Evolutionary conservation across 2,329 filamentous ascomycete species (phyloP).

Genomic region (Colletotrichum limetticola): DNA sequence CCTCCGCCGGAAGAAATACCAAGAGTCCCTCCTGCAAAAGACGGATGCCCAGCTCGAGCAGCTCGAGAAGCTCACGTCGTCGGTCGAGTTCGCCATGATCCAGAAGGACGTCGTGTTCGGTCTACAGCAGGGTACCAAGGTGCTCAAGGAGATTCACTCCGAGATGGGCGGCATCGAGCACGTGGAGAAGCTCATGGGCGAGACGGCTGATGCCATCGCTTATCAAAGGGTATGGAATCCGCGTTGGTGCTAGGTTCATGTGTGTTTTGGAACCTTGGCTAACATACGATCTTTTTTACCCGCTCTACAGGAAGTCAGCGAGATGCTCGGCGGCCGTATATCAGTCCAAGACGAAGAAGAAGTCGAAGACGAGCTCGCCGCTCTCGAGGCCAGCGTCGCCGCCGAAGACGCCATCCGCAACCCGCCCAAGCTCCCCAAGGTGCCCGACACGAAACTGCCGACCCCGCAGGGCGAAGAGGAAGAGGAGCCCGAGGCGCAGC

Average conservation of each 20-base stretch:
- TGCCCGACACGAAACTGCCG: slow-evolving; percentile 47
- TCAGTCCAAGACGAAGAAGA: slow-evolving; percentile 97
- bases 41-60: slow-evolving; percentile 95
- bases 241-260: not conserved
- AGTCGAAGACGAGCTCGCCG: slow-evolving; percentile 93
- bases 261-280: not conserved
- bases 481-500: slow-evolving; percentile 22
- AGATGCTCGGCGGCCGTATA: slow-evolving; percentile 88
- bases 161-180: slow-evolving; percentile 97
- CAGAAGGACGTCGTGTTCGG: slow-evolving; percentile 97
- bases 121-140: slow-evolving; percentile 88
- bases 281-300: not conserved
- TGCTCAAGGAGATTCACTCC: slow-evolving; percentile 89
- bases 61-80: slow-evolving; percentile 86
- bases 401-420: slow-evolving; percentile 29
- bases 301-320: slow-evolving; percentile 80
- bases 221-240: slow-evolving; percentile 78
- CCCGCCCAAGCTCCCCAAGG: slow-evolving; percentile 40
- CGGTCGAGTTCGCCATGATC: slow-evolving; percentile 94
- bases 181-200: slow-evolving; percentile 94
- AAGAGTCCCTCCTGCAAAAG: slow-evolving; percentile 87
- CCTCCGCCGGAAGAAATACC: slow-evolving; percentile 94
- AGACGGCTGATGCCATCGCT: slow-evolving; percentile 88
- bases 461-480: slow-evolving; percentile 36
- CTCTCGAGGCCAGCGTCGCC: slow-evolving; percentile 66